Percentiles rank a stretch among this genome's conserved stretches.
Conservation (phyloP, 345 rosid species). For the Ceriops zippeliana region DNA sequence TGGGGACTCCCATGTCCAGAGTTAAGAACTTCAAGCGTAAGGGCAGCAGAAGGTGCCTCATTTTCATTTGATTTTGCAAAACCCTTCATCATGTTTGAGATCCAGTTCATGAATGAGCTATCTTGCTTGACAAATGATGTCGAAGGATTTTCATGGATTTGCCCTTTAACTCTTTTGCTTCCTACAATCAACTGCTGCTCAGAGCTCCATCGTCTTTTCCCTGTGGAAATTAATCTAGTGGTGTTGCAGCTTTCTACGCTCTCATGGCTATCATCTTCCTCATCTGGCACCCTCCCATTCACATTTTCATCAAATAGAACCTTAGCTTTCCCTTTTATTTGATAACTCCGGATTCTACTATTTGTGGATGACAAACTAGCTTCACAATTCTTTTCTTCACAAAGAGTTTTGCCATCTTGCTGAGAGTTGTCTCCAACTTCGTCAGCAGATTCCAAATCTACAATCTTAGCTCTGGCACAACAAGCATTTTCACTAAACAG, state of each 20-base stretch:
- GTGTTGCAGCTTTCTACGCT: constrained; percentile 86
- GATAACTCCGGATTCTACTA: constrained; percentile 31
- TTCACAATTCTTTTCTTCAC: constrained; percentile 18
- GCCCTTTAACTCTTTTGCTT: constrained; percentile 59
- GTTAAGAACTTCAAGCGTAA: constrained; percentile 34
- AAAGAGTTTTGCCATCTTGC: constrained; percentile 30
- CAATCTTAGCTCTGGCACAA: constrained; percentile 24
- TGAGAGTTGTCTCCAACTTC: constrained; percentile 27
- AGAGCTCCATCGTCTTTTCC: constrained; percentile 47
- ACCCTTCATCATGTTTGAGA: constrained; percentile 80
- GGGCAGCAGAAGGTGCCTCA: constrained; percentile 34
- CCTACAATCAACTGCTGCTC: constrained; percentile 49
- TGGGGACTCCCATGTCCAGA: constrained; percentile 25
- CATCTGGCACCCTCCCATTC: constrained; percentile 36
- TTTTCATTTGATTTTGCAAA: constrained; percentile 42
- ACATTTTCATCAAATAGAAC: constrained; percentile 53
- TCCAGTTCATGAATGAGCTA: constrained; percentile 91
- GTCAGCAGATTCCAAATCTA: constrained; percentile 22
- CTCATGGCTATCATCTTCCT: constrained; percentile 60
- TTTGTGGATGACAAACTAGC: constrained; percentile 27
- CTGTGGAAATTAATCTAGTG: constrained; percentile 38
- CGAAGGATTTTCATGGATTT: constrained; percentile 46
- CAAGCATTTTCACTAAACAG: constrained; percentile 22
- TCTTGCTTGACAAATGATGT: constrained; percentile 49
- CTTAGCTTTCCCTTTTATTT: constrained; percentile 56